Conservation (phyloP, 2,329 filamentous ascomycete species). For the Fusarium paranaense region DNA sequence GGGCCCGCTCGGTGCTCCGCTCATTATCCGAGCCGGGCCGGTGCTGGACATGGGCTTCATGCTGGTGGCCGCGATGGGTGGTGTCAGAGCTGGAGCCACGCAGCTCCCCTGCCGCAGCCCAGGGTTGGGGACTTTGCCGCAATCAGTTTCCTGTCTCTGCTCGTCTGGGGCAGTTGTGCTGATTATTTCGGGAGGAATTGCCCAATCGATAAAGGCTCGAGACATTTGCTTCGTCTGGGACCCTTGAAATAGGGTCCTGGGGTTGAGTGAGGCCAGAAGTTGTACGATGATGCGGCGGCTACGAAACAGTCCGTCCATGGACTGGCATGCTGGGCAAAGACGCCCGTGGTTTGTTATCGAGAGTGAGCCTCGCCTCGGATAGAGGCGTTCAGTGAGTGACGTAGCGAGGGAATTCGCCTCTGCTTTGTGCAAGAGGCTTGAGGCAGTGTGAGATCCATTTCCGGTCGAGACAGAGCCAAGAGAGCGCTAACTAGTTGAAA, state of each 20-base stretch:
- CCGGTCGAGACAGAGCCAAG: slow-evolving; percentile 9
- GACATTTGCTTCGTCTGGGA: slow-evolving; percentile 12
- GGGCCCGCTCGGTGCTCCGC: slow-evolving; percentile 41
- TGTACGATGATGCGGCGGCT: slow-evolving; percentile 11
- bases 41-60: slow-evolving; percentile 21
- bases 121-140: slow-evolving; percentile 29
- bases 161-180: slow-evolving; percentile 15
- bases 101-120: slow-evolving; percentile 11
- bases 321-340: not conserved
- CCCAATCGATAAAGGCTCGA: slow-evolving; percentile 21
- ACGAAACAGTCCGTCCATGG: slow-evolving; percentile 3
- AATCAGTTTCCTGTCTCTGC: slow-evolving; percentile 26
- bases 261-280: slow-evolving; percentile 13
- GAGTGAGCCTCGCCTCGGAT: not conserved
- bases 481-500: slow-evolving; percentile 7
- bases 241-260: not conserved
- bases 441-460: not conserved
- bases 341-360: not conserved
- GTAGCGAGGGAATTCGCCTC: not conserved
- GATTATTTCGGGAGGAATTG: slow-evolving; percentile 24
- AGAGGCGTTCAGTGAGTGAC: not conserved
- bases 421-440: not conserved
- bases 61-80: slow-evolving; percentile 25
- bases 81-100: slow-evolving; percentile 34
- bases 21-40: slow-evolving; percentile 45